Percentiles rank a stretch among this genome's conserved stretches.
phyloP scores from a whole-genome alignment of 2,329 filamentous ascomycete genomes.

The Botrytis fragariae region DNA sequence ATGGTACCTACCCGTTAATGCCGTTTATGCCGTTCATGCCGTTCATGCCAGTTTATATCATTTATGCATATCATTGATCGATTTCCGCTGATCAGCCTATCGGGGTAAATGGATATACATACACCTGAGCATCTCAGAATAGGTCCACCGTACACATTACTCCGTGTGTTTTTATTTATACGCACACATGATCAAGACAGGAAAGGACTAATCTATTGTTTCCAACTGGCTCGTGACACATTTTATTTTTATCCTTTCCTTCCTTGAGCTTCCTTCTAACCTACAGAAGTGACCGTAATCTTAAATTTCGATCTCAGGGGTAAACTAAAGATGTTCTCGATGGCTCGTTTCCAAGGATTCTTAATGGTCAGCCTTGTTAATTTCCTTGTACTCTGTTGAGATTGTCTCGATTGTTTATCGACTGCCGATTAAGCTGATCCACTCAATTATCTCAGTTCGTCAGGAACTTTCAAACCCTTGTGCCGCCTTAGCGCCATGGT shows the following conservation, averaged over 20 bases:
- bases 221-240: slow-evolving; percentile 9
- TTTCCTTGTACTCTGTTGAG: slow-evolving; percentile 3
- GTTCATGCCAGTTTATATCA: slow-evolving; percentile 2
- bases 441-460: slow-evolving; percentile 9
- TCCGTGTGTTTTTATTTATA: neutral
- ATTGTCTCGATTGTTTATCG: slow-evolving; percentile 23
- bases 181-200: neutral
- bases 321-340: slow-evolving; percentile 16
- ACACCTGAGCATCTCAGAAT: neutral
- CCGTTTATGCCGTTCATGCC: neutral
- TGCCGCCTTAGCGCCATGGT: slow-evolving; percentile 14
- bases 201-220: neutral
- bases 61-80: slow-evolving; percentile 14
- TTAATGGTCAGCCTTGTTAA: slow-evolving; percentile 19
- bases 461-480: slow-evolving; percentile 11
- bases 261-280: slow-evolving; percentile 15
- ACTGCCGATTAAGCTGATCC: slow-evolving; percentile 17
- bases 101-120: neutral
- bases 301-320: slow-evolving; percentile 23
- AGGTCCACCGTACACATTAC: neutral
- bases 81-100: slow-evolving; percentile 10
- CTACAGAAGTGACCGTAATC: slow-evolving; percentile 10
- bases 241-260: slow-evolving; percentile 12
- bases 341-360: slow-evolving; percentile 3
- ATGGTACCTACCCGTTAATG: neutral